These are phyloP conservation scores for Penicillium sp. DNA, from an alignment of 2,329 filamentous ascomycete species.

Conservation along the genomic window DNA sequence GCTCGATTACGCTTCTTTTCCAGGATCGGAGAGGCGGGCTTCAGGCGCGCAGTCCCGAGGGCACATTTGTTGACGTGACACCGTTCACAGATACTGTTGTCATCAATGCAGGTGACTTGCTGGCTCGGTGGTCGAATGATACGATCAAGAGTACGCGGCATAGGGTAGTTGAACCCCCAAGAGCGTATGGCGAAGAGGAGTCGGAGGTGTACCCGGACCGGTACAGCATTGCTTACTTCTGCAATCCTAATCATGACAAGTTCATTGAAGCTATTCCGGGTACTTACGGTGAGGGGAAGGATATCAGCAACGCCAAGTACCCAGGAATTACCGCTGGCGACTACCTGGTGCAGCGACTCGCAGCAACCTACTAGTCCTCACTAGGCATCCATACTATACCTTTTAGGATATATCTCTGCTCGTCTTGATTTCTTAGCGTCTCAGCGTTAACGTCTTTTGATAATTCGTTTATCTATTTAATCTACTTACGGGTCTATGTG, in stretches of 20 bases:
- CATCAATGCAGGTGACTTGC: conserved; percentile 84
- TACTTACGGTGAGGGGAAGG: conserved; percentile 63
- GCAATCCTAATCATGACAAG: conserved; percentile 79
- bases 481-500: background rate
- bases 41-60: conserved; percentile 71
- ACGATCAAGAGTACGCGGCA: conserved; percentile 89
- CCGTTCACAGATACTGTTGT: conserved; percentile 83
- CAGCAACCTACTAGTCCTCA: conserved; percentile 66
- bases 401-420: background rate
- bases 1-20: conserved; percentile 58
- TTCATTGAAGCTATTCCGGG: conserved; percentile 81
- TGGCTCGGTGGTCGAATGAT: conserved; percentile 89
- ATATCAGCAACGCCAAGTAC: conserved; percentile 70
- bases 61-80: conserved; percentile 79
- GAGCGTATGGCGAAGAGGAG: conserved; percentile 48
- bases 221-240: conserved; percentile 93
- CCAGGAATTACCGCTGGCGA: conserved; percentile 76
- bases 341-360: conserved; percentile 78
- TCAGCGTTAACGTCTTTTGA: background rate
- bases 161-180: conserved; percentile 84
- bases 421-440: conserved; percentile 10
- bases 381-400: background rate
- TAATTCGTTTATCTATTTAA: background rate
- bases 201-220: conserved; percentile 67
- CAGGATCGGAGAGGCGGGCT: conserved; percentile 63